Base-by-base conservation (phyloP, 2,329 filamentous ascomycete genomes). In the Cercospora sp. region DNA sequence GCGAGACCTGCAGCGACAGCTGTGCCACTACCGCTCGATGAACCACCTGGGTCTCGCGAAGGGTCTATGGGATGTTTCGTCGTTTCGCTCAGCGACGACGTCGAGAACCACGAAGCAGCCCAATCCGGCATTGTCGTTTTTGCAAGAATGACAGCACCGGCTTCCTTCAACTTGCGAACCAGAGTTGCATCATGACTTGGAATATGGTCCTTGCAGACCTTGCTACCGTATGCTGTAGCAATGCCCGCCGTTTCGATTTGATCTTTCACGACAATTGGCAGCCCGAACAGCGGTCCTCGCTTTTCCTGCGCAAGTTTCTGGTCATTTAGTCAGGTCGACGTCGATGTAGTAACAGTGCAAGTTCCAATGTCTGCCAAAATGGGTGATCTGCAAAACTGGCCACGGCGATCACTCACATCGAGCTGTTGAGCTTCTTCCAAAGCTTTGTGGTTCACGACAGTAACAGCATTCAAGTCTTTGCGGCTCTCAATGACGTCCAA, bases 41-140 rank as follows among this genome's bases (percentile, higher is more conserved):
- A 74, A 18, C 75, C 75, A n/a, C 75, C 75, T 8, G 74, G 73
- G 16, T 75, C 75, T 57, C 73, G 68, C n/a, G 63, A 60, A 7
- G 59, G 62, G 33, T 76, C 69, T 36, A 71, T 71, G 0, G 73
- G 75, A 68, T 75, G 72, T 51, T 69, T 71, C 3, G 73, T 75
- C 4, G 70, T 71, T 23, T 68, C 71, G 18, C 65, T 72, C 20
- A 73, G 62, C 2, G 73, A 74, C 3, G 73, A 75, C 1, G 69
- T 68, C 7, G 70, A 73, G 42, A 71, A 71, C 65, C 69, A 74
- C 3, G 62, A 63, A 18, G 70, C 67, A 2, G 73, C 73, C 70
- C 70, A 73, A 55, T 74, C 73, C 1, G 67, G 69, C 71, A 74
- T 70, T 4, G 72, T 71, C 3, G 72, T 68, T 55, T 75, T 74